These are phyloP conservation scores for Crepidotus sp. DNA, from an alignment of 1,284 basidiomycete species.

Conservation along the genomic window DNA sequence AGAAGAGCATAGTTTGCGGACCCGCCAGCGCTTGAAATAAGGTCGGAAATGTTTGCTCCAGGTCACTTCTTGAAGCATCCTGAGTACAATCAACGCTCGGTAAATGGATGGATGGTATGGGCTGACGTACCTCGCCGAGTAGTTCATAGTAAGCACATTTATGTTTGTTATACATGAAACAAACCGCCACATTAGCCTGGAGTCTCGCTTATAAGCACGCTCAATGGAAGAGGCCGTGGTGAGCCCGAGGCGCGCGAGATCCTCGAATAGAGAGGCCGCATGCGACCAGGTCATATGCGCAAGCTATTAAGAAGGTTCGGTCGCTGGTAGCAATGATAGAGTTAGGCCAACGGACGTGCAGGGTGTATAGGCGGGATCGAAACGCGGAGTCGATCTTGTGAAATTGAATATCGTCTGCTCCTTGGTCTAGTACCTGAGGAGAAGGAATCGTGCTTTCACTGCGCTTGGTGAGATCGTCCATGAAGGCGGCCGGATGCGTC, in stretches of 20 bases:
- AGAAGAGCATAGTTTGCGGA: not conserved
- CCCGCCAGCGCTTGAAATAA: constrained; percentile 1
- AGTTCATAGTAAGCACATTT: not conserved
- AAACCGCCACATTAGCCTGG: constrained; percentile 11
- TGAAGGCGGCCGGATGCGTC: not conserved
- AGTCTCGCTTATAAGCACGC: constrained; percentile 12
- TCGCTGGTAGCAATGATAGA: not conserved
- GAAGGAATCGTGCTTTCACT: not conserved
- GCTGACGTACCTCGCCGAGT: not conserved
- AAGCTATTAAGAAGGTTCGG: not conserved
- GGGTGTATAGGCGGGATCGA: not conserved
- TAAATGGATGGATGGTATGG: not conserved
- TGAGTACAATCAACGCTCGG: not conserved
- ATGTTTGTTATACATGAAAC: not conserved
- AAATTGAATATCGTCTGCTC: not conserved
- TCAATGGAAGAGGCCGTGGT: constrained; percentile 11
- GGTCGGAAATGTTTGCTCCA: not conserved
- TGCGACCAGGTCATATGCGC: not conserved
- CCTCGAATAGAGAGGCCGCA: constrained; percentile 18
- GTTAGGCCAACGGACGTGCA: not conserved
- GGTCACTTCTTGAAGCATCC: not conserved
- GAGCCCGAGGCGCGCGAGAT: constrained; percentile 10
- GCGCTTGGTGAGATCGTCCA: not conserved
- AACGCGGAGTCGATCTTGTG: not conserved
- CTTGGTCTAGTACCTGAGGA: not conserved